These are phyloP conservation scores for Dendrostoma leiphaemia DNA, from an alignment of 2,329 filamentous ascomycete species.

Conservation along the genomic window DNA sequence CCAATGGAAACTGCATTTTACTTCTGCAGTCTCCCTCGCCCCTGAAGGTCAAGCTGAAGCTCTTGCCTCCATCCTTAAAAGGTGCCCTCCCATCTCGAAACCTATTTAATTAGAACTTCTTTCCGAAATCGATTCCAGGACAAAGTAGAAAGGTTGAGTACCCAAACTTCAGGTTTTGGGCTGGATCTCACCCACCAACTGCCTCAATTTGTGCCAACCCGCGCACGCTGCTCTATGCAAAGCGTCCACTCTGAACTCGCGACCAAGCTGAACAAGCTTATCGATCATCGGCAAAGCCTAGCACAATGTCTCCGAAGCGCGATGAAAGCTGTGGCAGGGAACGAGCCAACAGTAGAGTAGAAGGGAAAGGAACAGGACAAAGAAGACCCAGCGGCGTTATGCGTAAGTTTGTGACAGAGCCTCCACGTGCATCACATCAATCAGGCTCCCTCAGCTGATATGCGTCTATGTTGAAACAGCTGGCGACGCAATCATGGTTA, in stretches of 20 bases:
- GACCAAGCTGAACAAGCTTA: no score
- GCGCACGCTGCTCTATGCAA: slow-evolving; percentile 6
- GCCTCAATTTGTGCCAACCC: slow-evolving; percentile 13
- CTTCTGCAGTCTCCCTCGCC: no score
- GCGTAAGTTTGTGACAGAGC: slow-evolving; percentile 30
- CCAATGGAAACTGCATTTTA: no score
- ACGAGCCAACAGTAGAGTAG: not conserved
- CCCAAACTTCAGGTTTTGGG: no score
- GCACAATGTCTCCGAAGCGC: not conserved
- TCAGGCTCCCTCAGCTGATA: slow-evolving; percentile 22
- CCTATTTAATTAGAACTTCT: no score
- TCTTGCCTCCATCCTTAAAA: no score
- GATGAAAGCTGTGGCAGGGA: not conserved
- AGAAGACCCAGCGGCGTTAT: slow-evolving; percentile 42
- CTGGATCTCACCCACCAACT: not conserved
- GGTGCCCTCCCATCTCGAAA: no score
- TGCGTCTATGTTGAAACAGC: slow-evolving; percentile 46
- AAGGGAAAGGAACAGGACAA: slow-evolving; percentile 30
- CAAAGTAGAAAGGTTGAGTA: no score
- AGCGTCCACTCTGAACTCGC: not conserved
- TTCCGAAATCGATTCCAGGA: no score
- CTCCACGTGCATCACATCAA: not conserved
- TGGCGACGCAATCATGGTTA: slow-evolving; percentile 68
- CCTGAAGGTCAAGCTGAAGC: no score
- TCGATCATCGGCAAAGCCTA: not conserved